Conservation (phyloP, 441 rosid species). For the Adansonia madagascariensis region DNA sequence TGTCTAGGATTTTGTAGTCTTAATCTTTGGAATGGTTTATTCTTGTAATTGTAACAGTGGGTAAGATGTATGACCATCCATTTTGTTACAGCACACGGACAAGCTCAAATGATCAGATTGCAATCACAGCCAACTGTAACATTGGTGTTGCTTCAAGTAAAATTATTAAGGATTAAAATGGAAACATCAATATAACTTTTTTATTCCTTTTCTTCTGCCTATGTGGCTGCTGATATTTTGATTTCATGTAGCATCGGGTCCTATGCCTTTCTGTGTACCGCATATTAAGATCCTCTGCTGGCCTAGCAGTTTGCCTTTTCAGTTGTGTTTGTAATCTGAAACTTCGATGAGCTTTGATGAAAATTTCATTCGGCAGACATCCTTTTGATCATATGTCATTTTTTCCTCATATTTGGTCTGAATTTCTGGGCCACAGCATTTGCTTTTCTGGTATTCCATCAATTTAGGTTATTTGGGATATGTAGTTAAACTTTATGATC, state of each 20-base stretch:
- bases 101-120: background rate
- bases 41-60: background rate
- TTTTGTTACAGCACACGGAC: constrained; percentile 3
- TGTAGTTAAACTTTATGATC: background rate
- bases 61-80: background rate
- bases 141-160: constrained; percentile 6
- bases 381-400: background rate
- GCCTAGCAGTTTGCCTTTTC: background rate
- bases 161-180: constrained; percentile 18
- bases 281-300: background rate
- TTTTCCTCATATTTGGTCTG: background rate
- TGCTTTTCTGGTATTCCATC: constrained; percentile 8
- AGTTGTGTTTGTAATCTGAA: constrained; percentile 9
- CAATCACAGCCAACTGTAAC: background rate
- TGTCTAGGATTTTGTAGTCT: constrained; percentile 10
- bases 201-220: background rate
- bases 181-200: background rate
- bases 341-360: background rate
- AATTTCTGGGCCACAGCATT: background rate
- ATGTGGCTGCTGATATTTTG: background rate
- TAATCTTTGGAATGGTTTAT: constrained; percentile 14
- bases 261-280: background rate
- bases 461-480: constrained; percentile 10
- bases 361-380: background rate
- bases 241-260: background rate